Conservation (phyloP, 768 basidiomycete species). For the Filobasidium wieringae region DNA sequence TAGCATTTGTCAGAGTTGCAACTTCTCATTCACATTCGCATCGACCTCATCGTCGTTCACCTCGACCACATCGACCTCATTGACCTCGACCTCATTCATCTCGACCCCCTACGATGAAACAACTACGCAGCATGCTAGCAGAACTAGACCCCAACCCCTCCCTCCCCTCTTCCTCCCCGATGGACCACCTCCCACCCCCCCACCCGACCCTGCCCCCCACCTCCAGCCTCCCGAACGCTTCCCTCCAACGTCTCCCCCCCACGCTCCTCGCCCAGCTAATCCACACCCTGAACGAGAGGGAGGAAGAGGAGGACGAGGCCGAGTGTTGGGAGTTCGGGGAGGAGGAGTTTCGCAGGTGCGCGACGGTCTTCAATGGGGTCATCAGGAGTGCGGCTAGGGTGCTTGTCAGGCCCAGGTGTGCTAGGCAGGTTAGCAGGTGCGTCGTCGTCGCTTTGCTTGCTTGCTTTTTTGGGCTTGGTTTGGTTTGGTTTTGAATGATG, state of each 20-base stretch:
- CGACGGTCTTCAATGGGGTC: slow-evolving; percentile 62
- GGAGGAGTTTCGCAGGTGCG: slow-evolving; percentile 22
- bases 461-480: not conserved
- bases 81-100: not conserved
- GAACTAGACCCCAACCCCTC: slow-evolving; percentile 11
- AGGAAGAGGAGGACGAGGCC: slow-evolving; percentile 7
- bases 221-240: not conserved
- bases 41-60: not conserved
- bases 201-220: not conserved
- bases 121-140: slow-evolving; percentile 1
- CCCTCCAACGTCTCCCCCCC: not conserved
- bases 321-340: slow-evolving; percentile 10
- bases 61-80: not conserved
- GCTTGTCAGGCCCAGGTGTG: slow-evolving; percentile 62
- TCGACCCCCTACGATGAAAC: not conserved
- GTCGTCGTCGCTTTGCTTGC: slow-evolving; percentile 25
- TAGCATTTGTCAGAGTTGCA: no score
- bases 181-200: slow-evolving; percentile 1
- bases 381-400: slow-evolving; percentile 52
- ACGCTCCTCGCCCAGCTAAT: not conserved
- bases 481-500: not conserved
- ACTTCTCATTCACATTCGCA: not conserved
- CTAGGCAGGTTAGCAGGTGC: slow-evolving; percentile 69
- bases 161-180: not conserved
- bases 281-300: slow-evolving; percentile 4